Base-by-base conservation (phyloP, 148 eudicot genomes). In the Arbutus unedo region DNA sequence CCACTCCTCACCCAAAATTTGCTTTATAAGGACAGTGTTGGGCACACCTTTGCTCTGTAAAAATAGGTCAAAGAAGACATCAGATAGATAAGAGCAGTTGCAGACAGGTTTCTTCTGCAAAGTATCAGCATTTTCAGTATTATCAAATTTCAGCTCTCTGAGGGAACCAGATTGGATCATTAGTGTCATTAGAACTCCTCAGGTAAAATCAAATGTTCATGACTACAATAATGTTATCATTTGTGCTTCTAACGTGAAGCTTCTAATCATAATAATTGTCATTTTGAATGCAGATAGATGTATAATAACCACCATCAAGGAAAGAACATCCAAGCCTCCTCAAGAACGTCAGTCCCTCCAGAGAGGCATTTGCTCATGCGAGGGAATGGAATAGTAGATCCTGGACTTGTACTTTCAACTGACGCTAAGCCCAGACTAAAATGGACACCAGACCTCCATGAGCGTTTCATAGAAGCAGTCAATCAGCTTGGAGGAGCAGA, bases 401-500 rank as follows among this genome's bases (percentile, higher is more conserved):
- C 95, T 55, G 95, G 93, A 76, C 97, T 95, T 31, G 97, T 95
- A 31, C 95, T 93, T 60, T 95, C 98, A 62, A 95, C 98, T 15
- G 97, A 95, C 78, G 95, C 98, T 25, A 95, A 95, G 86, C 98
- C 98, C 38, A 88, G 98, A 85, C 86, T 95, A 54, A 95, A 93
- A 89, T 95, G 98, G 98, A 95, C 98, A 2, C 88, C 90, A n/a
- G 95, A 95, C 83, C 95, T 93, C 82, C 98, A 95, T 72, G 94
- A 92, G 79, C 87, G 97, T 48, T 95, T 95, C 81, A 89, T 92
- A 44, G 97, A 93, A 87, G 97, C 98, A 54, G 97, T 95, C 72
- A 93, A 92, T 85, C 97, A 93, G 82, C 90, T 95, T n/a, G 98
- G 98, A 76, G 98, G 98, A 83, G 95, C 98, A 82, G 98, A 95